phyloP scores from a whole-genome alignment of 257 asterid species.

The Nicotiana otophora region DNA sequence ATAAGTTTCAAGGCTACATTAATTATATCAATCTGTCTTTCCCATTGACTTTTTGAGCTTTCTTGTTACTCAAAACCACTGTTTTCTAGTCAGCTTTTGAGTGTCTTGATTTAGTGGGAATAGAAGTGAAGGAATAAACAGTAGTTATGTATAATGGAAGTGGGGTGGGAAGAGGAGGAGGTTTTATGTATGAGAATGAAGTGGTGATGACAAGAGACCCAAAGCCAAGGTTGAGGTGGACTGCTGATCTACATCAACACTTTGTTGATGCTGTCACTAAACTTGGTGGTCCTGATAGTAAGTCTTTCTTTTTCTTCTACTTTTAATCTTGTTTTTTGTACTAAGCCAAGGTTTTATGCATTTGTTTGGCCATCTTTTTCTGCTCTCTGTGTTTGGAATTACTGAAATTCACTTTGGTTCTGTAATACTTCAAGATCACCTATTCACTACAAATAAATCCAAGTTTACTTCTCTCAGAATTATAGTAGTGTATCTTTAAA shows the following conservation, averaged over 20 bases:
- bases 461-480: background rate
- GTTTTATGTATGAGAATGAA: background rate
- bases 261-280: conserved; percentile 45
- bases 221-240: conserved; percentile 47
- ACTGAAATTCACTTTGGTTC: background rate
- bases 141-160: background rate
- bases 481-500: background rate
- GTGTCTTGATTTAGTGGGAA: background rate
- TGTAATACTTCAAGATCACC: background rate
- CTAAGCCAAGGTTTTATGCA: background rate
- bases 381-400: background rate
- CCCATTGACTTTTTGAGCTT: background rate
- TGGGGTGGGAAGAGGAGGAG: background rate
- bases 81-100: conserved; percentile 14
- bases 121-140: background rate
- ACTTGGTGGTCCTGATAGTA: conserved; percentile 47
- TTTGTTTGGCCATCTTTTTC: background rate
- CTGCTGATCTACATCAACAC: conserved; percentile 40
- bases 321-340: background rate
- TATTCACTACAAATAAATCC: background rate
- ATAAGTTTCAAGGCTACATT: background rate
- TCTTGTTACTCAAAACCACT: conserved; percentile 7
- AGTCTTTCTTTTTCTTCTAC: conserved; percentile 2
- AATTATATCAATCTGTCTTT: background rate
- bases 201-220: conserved; percentile 42